phyloP scores from a whole-genome alignment of 257 asterid genomes.

The Agastache rugosa region DNA sequence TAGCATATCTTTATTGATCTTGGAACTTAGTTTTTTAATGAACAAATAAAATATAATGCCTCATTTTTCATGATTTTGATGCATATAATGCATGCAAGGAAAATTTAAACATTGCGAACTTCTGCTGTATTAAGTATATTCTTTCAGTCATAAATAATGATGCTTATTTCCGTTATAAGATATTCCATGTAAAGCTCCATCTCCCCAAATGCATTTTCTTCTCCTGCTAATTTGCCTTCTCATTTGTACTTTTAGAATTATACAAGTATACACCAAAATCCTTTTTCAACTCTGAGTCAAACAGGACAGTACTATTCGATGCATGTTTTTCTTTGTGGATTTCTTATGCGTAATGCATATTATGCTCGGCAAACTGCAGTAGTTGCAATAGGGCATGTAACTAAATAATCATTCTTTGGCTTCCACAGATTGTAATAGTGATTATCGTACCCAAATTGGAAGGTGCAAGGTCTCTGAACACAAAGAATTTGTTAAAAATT shows the following conservation, averaged over 20 bases:
- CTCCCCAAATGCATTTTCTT: background rate
- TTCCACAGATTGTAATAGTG: conserved; percentile 65
- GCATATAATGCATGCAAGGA: background rate
- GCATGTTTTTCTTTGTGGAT: background rate
- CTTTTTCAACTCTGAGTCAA: too few species aligned
- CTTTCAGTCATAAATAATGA: background rate
- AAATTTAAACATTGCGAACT: background rate
- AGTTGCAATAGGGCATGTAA: conserved; percentile 13
- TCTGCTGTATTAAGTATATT: background rate
- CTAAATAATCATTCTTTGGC: conserved; percentile 29
- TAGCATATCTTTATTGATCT: background rate
- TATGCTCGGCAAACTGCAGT: conserved; percentile 9
- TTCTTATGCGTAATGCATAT: background rate
- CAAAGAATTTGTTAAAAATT: conserved; percentile 71
- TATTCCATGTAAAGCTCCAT: background rate
- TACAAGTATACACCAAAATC: background rate
- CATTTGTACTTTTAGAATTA: background rate
- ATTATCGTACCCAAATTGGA: conserved; percentile 60
- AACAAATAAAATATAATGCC: background rate
- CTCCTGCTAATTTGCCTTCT: background rate
- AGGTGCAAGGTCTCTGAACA: conserved; percentile 76
- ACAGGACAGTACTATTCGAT: background rate
- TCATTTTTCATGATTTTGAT: background rate
- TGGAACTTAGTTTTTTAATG: background rate
- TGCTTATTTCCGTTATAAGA: background rate